Conservation (phyloP, 1,284 basidiomycete genomes). For the Cutaneotrichosporon sp. region DNA sequence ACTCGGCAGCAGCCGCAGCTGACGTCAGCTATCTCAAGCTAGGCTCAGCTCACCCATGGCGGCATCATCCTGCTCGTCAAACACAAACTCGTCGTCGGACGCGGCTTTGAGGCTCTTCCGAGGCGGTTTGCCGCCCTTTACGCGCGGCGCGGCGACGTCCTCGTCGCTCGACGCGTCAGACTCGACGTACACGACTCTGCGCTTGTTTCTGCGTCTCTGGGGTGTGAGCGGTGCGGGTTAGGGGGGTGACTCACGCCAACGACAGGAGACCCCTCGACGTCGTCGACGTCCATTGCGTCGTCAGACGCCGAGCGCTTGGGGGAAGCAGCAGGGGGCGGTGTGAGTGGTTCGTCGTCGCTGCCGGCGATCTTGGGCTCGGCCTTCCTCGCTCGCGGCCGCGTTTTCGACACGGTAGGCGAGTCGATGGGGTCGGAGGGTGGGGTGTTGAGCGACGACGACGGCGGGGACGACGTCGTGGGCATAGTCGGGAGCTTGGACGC, state of each 20-base stretch:
- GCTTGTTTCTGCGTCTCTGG: constrained; percentile 36
- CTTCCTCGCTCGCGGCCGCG: background rate
- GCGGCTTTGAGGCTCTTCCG: constrained; percentile 38
- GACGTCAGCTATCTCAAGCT: background rate
- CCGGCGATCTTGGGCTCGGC: constrained; percentile 7
- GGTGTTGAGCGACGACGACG: constrained; percentile 23
- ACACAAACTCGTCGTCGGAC: constrained; percentile 40
- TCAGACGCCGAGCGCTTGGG: constrained; percentile 9
- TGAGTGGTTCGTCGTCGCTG: constrained; percentile 12
- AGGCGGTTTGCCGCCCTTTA: constrained; percentile 6
- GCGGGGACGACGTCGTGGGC: constrained; percentile 10
- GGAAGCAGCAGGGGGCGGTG: background rate
- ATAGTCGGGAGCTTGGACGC: constrained; percentile 8
- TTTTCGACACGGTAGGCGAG: constrained; percentile 22
- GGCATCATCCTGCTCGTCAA: constrained; percentile 40
- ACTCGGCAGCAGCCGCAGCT: constrained; percentile 40
- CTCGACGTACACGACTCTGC: constrained; percentile 46
- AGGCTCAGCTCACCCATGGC: constrained; percentile 31
- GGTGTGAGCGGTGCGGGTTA: background rate
- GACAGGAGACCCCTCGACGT: constrained; percentile 27
- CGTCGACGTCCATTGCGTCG: constrained; percentile 24
- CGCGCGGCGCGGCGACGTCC: constrained; percentile 1
- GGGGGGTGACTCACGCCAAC: constrained; percentile 18
- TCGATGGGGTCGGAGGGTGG: constrained; percentile 28
- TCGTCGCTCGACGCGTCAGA: constrained; percentile 24